Conservation (phyloP, 2,329 filamentous ascomycete species). For the Anthostomella pinea region DNA sequence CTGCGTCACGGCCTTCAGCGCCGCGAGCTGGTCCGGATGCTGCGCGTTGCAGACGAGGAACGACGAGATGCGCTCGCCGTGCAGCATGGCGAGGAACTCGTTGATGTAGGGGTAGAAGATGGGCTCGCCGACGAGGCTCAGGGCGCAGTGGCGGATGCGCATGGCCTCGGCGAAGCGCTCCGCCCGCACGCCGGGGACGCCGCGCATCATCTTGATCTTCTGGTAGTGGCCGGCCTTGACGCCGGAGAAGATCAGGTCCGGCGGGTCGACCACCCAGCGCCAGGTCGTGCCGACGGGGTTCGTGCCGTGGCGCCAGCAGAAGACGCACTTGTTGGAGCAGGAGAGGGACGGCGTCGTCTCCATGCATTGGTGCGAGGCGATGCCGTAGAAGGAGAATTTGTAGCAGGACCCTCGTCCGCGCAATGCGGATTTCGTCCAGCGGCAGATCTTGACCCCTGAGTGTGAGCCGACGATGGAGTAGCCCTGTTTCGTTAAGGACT, state of each 20-base stretch:
- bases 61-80: slow-evolving; percentile 81
- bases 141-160: slow-evolving; percentile 87
- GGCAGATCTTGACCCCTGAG: slow-evolving; percentile 95
- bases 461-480: slow-evolving; percentile 95
- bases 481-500: slow-evolving; percentile 89
- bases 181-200: slow-evolving; percentile 86
- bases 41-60: slow-evolving; percentile 98
- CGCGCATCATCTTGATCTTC: slow-evolving; percentile 96
- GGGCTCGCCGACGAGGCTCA: slow-evolving; percentile 92
- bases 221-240: slow-evolving; percentile 92
- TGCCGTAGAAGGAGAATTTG: slow-evolving; percentile 97
- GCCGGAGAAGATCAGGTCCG: slow-evolving; percentile 83
- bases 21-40: slow-evolving; percentile 84
- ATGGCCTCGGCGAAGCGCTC: slow-evolving; percentile 92
- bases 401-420: slow-evolving; percentile 94
- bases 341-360: slow-evolving; percentile 93
- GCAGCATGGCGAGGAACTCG: slow-evolving; percentile 79
- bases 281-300: slow-evolving; percentile 96
- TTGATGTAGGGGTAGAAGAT: slow-evolving; percentile 99
- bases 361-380: slow-evolving; percentile 96
- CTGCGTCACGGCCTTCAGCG: slow-evolving; percentile 83
- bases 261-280: slow-evolving; percentile 93
- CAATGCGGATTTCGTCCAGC: slow-evolving; percentile 96
- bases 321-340: slow-evolving; percentile 97
- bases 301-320: slow-evolving; percentile 97